phyloP scores from a whole-genome alignment of 441 rosid genomes.

The Aquilaria agallochum region DNA sequence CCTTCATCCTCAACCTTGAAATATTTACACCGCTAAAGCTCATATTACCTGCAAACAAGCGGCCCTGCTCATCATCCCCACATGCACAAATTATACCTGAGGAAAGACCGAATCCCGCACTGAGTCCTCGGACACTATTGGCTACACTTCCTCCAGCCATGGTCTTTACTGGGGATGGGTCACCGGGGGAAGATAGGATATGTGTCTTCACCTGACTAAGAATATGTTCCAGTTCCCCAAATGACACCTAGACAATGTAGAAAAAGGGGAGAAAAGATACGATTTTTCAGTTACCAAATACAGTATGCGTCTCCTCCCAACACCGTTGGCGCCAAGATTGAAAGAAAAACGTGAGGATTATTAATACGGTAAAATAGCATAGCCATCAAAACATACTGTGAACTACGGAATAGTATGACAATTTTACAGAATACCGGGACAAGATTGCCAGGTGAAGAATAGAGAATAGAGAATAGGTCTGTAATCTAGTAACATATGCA shows the following conservation, averaged over 20 bases:
- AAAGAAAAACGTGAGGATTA: neutral
- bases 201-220: conserved; percentile 44
- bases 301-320: neutral
- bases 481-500: too few relatives aligned
- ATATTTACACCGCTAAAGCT: conserved; percentile 57
- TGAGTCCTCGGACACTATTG: conserved; percentile 75
- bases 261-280: neutral
- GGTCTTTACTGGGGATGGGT: conserved; percentile 35
- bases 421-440: too few relatives aligned
- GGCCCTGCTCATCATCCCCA: conserved; percentile 78
- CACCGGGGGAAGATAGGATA: conserved; percentile 28
- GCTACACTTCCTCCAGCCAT: conserved; percentile 93
- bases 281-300: neutral
- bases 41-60: conserved; percentile 56
- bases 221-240: conserved; percentile 56
- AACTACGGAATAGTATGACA: too few relatives aligned
- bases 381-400: too few relatives aligned
- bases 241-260: conserved; percentile 31
- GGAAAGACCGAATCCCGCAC: conserved; percentile 64
- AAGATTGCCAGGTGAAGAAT: too few relatives aligned
- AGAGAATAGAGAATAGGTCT: too few relatives aligned
- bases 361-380: too few relatives aligned
- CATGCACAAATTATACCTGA: conserved; percentile 70
- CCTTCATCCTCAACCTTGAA: conserved; percentile 62
- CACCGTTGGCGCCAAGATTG: too few relatives aligned